Evolutionary conservation across 1,284 basidiomycete genomes (phyloP), one percentile per base, ranked within the genome.

Genomic region (Naganishia sp.): DNA sequence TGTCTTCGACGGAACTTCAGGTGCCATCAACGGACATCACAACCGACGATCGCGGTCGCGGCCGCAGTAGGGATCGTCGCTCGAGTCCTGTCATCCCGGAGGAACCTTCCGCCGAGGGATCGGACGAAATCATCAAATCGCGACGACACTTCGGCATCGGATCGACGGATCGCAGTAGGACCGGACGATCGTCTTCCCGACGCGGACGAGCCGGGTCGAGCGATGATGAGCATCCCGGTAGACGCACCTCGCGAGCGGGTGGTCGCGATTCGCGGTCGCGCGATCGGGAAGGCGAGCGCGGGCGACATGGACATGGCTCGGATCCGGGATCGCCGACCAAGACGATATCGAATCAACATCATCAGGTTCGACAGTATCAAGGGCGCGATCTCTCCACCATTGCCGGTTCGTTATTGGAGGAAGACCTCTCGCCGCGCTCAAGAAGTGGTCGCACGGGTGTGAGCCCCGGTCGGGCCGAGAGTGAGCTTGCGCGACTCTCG

Each of bases 1-100:
- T 55, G 23, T 67, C 42, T 10, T 67, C 56, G 39, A 54, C 52
- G 31, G 66, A 43, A 42, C 47, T 50, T 13, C 58, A 45, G 23
- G 28, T 15, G 18, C 41, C 53, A 25, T 41, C 31, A 42, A 45
- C 15, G 32, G 43, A 7, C 42, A 51, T 13, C 1, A n/a, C 49
- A 13, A 6, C 17, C 17, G 54, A 47, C 25, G 46, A 32, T 9
- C 47, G 28, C n/a, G 50, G 52, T 3, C 55, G 66, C 9, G 66
- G 66, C 18, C 51, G 66, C 28, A 67, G 66, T 52, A 60, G 66
- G 17, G 66, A 56, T 17, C 60, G 45, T 23, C 49, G 56, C 25
- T 31, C 43, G 53, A 55, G 53, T 32, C 35, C 28, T 6, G 51
- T 17, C 23, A 60, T 61, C 21, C 56, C 51, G 1, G 56, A 60